phyloP scores from a whole-genome alignment of 2,329 filamentous ascomycete species.

The Malbranchea zuffiana region DNA sequence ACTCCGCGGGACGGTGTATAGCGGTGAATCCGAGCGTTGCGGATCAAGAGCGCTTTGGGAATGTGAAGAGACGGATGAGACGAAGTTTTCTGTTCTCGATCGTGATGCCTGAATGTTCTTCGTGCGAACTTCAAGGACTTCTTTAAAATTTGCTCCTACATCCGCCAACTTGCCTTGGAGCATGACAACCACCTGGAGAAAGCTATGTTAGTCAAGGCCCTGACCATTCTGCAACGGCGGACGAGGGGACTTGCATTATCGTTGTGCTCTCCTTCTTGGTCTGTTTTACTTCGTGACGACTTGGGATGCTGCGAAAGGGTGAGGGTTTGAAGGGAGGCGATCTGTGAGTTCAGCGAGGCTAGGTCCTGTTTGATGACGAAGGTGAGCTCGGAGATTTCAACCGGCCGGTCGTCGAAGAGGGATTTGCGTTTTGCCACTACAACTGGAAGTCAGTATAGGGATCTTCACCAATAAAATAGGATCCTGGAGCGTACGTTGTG shows the following conservation, averaged over 20 bases:
- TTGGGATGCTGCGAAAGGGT: conserved; percentile 65
- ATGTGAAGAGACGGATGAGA: conserved; percentile 75
- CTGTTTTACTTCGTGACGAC: conserved; percentile 36
- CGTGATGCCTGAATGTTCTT: conserved; percentile 96
- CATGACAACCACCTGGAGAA: conserved; percentile 58
- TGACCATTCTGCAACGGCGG: neutral
- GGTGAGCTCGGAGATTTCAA: conserved; percentile 93
- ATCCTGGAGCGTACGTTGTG: conserved; percentile 51
- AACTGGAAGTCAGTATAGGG: conserved; percentile 4
- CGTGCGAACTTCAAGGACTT: conserved; percentile 87
- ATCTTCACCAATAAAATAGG: neutral
- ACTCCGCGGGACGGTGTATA: conserved; percentile 71
- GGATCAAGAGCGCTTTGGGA: conserved; percentile 52
- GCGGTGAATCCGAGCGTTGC: conserved; percentile 66
- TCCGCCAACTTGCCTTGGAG: conserved; percentile 85
- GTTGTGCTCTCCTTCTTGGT: conserved; percentile 91
- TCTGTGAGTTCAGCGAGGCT: conserved; percentile 73
- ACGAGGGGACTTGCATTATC: conserved; percentile 57
- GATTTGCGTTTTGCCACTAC: conserved; percentile 89
- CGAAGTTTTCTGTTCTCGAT: conserved; percentile 90
- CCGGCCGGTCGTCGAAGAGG: conserved; percentile 89
- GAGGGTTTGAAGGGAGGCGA: conserved; percentile 67
- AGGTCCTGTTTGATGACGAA: conserved; percentile 98
- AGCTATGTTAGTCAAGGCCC: conserved; percentile 10
- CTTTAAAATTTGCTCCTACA: conserved; percentile 91